Conservation (phyloP, 108 stramenopile genomes). For the Nitzschia sp. region DNA sequence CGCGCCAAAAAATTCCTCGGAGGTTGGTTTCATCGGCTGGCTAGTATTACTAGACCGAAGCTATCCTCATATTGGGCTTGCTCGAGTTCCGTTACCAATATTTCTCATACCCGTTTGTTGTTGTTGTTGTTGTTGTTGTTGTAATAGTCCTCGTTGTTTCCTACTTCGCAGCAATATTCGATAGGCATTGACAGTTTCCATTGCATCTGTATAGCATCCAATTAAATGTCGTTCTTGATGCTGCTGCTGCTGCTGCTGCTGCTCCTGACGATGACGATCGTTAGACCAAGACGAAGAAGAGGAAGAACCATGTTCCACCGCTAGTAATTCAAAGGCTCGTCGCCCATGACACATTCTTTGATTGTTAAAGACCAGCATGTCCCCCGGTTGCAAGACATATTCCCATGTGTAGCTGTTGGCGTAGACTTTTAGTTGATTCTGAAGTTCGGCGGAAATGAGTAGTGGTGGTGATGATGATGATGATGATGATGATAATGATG, state of each 20-base stretch:
- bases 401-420: constrained; percentile 71
- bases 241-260: constrained; percentile 10
- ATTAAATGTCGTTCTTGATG: constrained; percentile 56
- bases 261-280: not conserved
- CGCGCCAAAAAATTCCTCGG: no score
- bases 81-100: not conserved
- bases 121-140: not conserved
- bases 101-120: not conserved
- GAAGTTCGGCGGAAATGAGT: constrained; percentile 16
- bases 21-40: no score
- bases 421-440: constrained; percentile 38
- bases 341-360: constrained; percentile 81
- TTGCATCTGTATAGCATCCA: constrained; percentile 78
- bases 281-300: constrained; percentile 19
- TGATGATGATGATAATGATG: not conserved
- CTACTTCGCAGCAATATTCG: constrained; percentile 39
- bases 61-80: no score
- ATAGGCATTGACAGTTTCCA: constrained; percentile 70
- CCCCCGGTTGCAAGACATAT: constrained; percentile 44
- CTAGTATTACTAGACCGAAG: no score
- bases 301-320: not conserved
- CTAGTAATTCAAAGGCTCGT: constrained; percentile 43
- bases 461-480: not conserved
- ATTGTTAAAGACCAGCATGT: constrained; percentile 81
- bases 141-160: not conserved